phyloP scores from a whole-genome alignment of 78 protist genomes.

The slime mould (Dictyostelium discoideum) region dicty_2.7 NC_007090.3:2433501-2434000 shows the following conservation, averaged over 20 bases:
- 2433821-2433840: neutral
- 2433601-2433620: neutral
- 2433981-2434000: too few relatives aligned
- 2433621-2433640: neutral
- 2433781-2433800: neutral
- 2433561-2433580: neutral
- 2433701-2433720: constrained; percentile 9
- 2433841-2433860: constrained; percentile 1
- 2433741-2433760: constrained; percentile 23
- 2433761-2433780: neutral
- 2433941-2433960: constrained; percentile 72
- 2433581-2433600: neutral
- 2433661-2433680: constrained; percentile 49
- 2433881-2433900: neutral
- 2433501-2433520: constrained; percentile 71
- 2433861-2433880: constrained; percentile 76
- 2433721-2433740: constrained; percentile 19
- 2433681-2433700: neutral
- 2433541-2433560: constrained; percentile 20
- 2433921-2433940: constrained; percentile 49
- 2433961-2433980: constrained; percentile 52
- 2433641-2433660: constrained; percentile 7
- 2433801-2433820: too few relatives aligned
- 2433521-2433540: constrained; percentile 65
- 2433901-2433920: constrained; percentile 37